phyloP scores from a whole-genome alignment of 1,284 basidiomycete species.

The Tylopilus microsporus region DNA sequence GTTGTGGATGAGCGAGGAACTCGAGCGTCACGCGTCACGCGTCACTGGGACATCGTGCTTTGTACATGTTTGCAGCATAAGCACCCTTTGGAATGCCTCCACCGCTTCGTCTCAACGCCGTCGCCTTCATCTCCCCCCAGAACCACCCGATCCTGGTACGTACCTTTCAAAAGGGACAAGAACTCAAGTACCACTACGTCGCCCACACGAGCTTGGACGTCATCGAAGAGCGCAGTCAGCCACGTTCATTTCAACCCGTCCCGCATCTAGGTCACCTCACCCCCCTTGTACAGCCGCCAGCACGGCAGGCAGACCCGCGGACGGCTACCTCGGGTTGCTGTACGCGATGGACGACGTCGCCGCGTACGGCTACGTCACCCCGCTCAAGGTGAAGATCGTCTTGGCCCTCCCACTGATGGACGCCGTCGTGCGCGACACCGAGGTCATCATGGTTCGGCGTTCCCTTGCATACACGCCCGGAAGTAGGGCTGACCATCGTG shows the following conservation, averaged over 20 bases:
- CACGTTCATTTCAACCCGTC: neutral
- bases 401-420: constrained; percentile 72
- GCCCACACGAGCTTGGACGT: constrained; percentile 75
- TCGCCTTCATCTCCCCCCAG: constrained; percentile 75
- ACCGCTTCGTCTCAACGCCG: constrained; percentile 65
- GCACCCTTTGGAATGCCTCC: constrained; percentile 46
- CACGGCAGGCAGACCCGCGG: constrained; percentile 52
- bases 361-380: constrained; percentile 79
- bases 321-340: constrained; percentile 73
- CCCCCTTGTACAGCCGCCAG: constrained; percentile 37
- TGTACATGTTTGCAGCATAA: no score
- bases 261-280: neutral
- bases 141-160: constrained; percentile 76
- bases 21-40: no score
- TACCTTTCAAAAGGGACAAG: constrained; percentile 63
- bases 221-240: constrained; percentile 62
- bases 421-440: constrained; percentile 68
- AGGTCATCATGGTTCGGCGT: constrained; percentile 64
- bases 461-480: constrained; percentile 18
- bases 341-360: constrained; percentile 79
- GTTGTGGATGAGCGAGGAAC: no score
- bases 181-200: constrained; percentile 77
- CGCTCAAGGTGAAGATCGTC: constrained; percentile 75
- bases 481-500: neutral
- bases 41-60: no score